These are phyloP conservation scores for Lichtheimia corymbifera DNA, from an alignment of 371 early-diverging fungal genomes.

Conservation along the genomic window DNA sequence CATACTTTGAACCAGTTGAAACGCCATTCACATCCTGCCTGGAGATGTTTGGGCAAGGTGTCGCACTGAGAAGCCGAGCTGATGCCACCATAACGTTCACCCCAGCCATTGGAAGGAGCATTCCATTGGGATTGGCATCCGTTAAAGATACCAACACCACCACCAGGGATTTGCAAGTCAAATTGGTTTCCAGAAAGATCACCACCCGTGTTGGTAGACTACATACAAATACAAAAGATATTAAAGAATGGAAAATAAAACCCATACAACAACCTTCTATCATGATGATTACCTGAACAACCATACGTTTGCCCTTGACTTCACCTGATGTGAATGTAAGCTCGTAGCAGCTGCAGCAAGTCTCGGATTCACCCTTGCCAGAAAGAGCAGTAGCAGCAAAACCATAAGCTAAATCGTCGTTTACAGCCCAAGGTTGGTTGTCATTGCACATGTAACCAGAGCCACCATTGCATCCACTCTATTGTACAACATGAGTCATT, in stretches of 20 bases:
- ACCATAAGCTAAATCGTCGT: conserved; percentile 42
- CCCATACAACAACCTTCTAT: no score
- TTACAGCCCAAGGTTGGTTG: conserved; percentile 47
- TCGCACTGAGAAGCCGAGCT: conserved; percentile 26
- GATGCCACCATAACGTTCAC: conserved; percentile 43
- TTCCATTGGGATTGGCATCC: conserved; percentile 41
- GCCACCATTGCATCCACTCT: conserved; percentile 43
- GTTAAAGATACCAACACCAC: conserved; percentile 50
- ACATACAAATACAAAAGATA: no score
- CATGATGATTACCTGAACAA: conserved; percentile 37
- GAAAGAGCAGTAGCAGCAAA: conserved; percentile 46
- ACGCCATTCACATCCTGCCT: conserved; percentile 43
- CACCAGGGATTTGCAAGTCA: conserved; percentile 53
- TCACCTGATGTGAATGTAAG: conserved; percentile 40
- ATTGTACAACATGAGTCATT: background rate
- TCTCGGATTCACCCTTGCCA: conserved; percentile 28
- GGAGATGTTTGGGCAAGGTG: conserved; percentile 35
- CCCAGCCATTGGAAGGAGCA: conserved; percentile 40
- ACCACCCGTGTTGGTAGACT: conserved; percentile 37
- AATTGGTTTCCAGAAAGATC: conserved; percentile 44
- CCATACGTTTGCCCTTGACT: conserved; percentile 40
- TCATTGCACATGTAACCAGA: conserved; percentile 44
- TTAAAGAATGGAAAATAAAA: no score
- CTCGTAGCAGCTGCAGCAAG: conserved; percentile 51
- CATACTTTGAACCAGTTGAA: conserved; percentile 42